A percentile compares a stretch with the other conserved stretches of the same genome.
phyloP scores from a whole-genome alignment of 2,329 filamentous ascomycete genomes.

The Aurifilum marmelostoma region DNA sequence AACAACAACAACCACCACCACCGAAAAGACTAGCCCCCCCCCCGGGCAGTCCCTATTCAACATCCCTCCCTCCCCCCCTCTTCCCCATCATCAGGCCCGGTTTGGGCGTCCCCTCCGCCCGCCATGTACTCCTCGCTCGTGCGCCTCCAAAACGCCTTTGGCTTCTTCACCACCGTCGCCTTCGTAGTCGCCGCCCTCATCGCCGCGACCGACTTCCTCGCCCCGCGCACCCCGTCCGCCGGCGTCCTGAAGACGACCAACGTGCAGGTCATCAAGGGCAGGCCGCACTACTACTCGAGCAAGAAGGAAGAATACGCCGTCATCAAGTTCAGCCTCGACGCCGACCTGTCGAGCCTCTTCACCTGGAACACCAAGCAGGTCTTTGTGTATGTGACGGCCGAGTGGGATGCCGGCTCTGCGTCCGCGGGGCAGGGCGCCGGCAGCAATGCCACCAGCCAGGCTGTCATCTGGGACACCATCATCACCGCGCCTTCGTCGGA shows the following conservation, averaged over 20 bases:
- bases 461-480: slow-evolving; percentile 95
- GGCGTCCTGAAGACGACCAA: slow-evolving; percentile 71
- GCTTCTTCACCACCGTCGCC: slow-evolving; percentile 95
- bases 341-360: slow-evolving; percentile 89
- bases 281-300: slow-evolving; percentile 92
- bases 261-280: slow-evolving; percentile 88
- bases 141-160: slow-evolving; percentile 89
- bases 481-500: slow-evolving; percentile 74
- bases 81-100: too few relatives aligned
- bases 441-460: slow-evolving; percentile 61
- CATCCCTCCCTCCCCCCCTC: neutral
- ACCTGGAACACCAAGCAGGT: slow-evolving; percentile 99
- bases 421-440: slow-evolving; percentile 34
- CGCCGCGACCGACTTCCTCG: slow-evolving; percentile 76
- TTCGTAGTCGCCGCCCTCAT: slow-evolving; percentile 80
- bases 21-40: neutral
- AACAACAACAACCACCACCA: neutral
- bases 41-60: neutral
- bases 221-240: slow-evolving; percentile 66
- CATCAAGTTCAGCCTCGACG: slow-evolving; percentile 89
- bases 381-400: slow-evolving; percentile 93
- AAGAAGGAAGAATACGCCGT: slow-evolving; percentile 96
- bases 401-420: slow-evolving; percentile 54
- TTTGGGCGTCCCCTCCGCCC: too few relatives aligned
- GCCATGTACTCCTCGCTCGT: slow-evolving; percentile 87